phyloP scores from a whole-genome alignment of 2,329 filamentous ascomycete genomes.

The Botrytis galanthina region DNA sequence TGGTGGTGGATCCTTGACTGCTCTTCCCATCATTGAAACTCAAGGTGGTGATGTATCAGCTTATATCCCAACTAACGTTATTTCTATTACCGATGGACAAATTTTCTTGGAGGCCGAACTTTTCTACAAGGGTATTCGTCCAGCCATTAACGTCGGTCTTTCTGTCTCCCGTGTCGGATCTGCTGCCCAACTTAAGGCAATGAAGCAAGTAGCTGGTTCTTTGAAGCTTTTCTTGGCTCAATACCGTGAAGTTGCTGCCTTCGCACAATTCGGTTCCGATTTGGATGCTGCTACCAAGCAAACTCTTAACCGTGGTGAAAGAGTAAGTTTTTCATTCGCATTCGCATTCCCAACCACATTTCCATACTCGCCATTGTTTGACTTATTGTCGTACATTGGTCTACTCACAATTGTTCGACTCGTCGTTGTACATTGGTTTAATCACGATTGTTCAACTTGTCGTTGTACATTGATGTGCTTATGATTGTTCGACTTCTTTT shows the following conservation, averaged over 20 bases:
- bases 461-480: too few relatives aligned
- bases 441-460: not conserved
- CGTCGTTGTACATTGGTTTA: not conserved
- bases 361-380: not conserved
- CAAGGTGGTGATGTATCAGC: constrained; percentile 99
- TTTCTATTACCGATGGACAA: constrained; percentile 99
- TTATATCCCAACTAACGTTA: constrained; percentile 99
- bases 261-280: constrained; percentile 99
- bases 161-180: constrained; percentile 99
- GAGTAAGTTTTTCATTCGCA: constrained; percentile 60
- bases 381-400: not conserved
- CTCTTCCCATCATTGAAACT: constrained; percentile 97
- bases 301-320: constrained; percentile 96
- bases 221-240: constrained; percentile 99
- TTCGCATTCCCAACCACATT: not conserved
- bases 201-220: constrained; percentile 99
- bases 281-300: constrained; percentile 98
- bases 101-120: constrained; percentile 99
- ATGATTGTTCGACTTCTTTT: too few relatives aligned
- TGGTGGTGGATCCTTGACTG: constrained; percentile 94
- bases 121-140: constrained; percentile 99
- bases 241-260: constrained; percentile 99
- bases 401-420: not conserved
- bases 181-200: constrained; percentile 99
- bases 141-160: constrained; percentile 99